Percentiles rank a stretch among this genome's conserved stretches.
Conservation (phyloP, 2,329 filamentous ascomycete genomes). For the Claviceps spartinae region DNA sequence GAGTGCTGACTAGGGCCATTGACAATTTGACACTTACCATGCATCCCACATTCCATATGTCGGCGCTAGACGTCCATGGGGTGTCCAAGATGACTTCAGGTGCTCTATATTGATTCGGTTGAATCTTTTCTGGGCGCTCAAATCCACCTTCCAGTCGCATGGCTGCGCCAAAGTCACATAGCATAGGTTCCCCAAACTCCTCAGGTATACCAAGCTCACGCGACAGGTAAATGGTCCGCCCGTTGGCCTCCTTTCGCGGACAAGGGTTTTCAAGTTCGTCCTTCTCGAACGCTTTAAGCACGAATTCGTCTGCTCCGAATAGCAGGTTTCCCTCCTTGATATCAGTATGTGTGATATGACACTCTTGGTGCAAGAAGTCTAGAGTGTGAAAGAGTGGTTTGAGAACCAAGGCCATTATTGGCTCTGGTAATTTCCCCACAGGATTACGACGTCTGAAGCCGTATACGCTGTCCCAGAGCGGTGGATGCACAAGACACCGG, state of each 20-base stretch:
- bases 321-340: slow-evolving; percentile 35
- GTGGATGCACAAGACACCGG: slow-evolving; percentile 24
- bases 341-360: slow-evolving; percentile 31
- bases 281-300: slow-evolving; percentile 25
- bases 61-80: slow-evolving; percentile 31
- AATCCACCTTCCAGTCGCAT: slow-evolving; percentile 19
- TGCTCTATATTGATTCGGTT: slow-evolving; percentile 27
- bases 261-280: slow-evolving; percentile 23
- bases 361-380: slow-evolving; percentile 32
- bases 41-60: slow-evolving; percentile 39
- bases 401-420: slow-evolving; percentile 23
- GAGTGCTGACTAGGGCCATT: too few relatives aligned
- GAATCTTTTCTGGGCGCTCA: slow-evolving; percentile 20
- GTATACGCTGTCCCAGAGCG: slow-evolving; percentile 4
- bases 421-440: slow-evolving; percentile 20
- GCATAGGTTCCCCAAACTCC: slow-evolving; percentile 19
- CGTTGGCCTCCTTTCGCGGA: slow-evolving; percentile 27
- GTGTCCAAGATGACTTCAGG: slow-evolving; percentile 33
- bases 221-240: slow-evolving; percentile 28
- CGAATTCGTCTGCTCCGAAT: slow-evolving; percentile 25
- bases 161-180: slow-evolving; percentile 38
- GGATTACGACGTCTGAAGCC: slow-evolving; percentile 19
- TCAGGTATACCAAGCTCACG: slow-evolving; percentile 23
- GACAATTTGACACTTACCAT: slow-evolving; percentile 22
- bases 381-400: slow-evolving; percentile 27